phyloP scores from a whole-genome alignment of 176 grass and related monocot genomes.

The Lolium rigidum region DNA sequence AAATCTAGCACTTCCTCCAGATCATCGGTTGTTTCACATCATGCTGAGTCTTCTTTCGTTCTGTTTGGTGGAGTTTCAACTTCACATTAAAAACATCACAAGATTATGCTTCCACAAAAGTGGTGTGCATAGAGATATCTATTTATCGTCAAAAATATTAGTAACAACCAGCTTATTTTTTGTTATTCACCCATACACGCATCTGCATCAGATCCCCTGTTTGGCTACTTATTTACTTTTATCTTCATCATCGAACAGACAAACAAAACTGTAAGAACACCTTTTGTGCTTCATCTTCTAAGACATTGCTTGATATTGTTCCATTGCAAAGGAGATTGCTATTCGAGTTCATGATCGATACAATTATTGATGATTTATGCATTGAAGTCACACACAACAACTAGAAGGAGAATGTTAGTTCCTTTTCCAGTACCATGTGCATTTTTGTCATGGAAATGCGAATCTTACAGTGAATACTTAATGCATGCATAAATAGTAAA shows the following conservation, averaged over 20 bases:
- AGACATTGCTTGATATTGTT: slow-evolving; percentile 1
- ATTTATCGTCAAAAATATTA: neutral
- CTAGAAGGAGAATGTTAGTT: too few relatives aligned
- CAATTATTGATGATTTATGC: neutral
- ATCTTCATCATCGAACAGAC: neutral
- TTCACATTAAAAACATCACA: too few relatives aligned
- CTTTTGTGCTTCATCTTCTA: slow-evolving; percentile 18
- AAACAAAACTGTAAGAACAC: neutral
- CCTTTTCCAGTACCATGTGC: too few relatives aligned
- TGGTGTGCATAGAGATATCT: too few relatives aligned
- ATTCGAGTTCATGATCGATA: neutral
- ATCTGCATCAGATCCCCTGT: neutral
- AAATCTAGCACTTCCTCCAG: too few relatives aligned
- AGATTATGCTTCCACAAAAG: too few relatives aligned
- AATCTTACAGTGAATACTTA: too few relatives aligned
- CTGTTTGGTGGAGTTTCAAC: too few relatives aligned
- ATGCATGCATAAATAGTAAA: too few relatives aligned
- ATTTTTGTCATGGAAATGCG: too few relatives aligned
- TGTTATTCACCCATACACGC: neutral
- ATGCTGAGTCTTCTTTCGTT: too few relatives aligned
- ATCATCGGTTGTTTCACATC: too few relatives aligned
- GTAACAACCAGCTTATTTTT: neutral
- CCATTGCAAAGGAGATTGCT: neutral
- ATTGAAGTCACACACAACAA: neutral
- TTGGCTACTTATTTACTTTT: neutral